Evolutionary conservation across 164 flowering plant species (phyloP), one percentile per base, ranked within the genome.

Genomic region (Magnolia officinalis): DNA sequence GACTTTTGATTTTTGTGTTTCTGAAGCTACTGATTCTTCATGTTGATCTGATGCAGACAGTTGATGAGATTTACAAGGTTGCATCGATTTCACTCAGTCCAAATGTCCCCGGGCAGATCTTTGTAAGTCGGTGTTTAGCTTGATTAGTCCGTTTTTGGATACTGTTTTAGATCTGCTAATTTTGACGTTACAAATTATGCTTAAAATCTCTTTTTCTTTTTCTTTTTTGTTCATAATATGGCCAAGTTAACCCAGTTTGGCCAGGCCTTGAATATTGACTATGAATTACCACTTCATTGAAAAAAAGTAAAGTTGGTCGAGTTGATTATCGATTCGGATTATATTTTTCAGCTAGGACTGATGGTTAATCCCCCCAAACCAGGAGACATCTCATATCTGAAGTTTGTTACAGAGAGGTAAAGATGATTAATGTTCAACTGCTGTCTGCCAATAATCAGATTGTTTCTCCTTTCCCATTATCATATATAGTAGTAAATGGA

Each of bases 321-420:
- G 61, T 55, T 55, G 61, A 55, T 55, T 51, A 1, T 20, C 20
- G 8, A 23, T 72, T 63, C 2, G 45, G 45, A 37, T 37, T 6
- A 37, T 37, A 11, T 55, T 55, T 80, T 76, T 73, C 89, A 95
- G 98, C 67, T 96, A 83, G 98, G 99, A 0, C 79, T 93, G 79
- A 96, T 96, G 99, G 98, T 96, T 77, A 89, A 84, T 80, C 99
- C 99, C 29, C 99, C 90, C 4, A 89, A 91, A 81, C 98, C 94
- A 73, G 99, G 99, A 75, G 98, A 96, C 76, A 90, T 93, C 81
- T 93, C 98, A 61, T 90, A 92, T 82, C 85, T 83, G 51, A 87
- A 85, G 81, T 96, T 70, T 81, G 80, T 79, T 20, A 79, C 83
- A 75, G 96, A 96, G 86, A 90, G 98, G 99, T 93, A 83, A 9